phyloP scores from a whole-genome alignment of 1,284 basidiomycete genomes.

The Entoloma clypeatum region DNA sequence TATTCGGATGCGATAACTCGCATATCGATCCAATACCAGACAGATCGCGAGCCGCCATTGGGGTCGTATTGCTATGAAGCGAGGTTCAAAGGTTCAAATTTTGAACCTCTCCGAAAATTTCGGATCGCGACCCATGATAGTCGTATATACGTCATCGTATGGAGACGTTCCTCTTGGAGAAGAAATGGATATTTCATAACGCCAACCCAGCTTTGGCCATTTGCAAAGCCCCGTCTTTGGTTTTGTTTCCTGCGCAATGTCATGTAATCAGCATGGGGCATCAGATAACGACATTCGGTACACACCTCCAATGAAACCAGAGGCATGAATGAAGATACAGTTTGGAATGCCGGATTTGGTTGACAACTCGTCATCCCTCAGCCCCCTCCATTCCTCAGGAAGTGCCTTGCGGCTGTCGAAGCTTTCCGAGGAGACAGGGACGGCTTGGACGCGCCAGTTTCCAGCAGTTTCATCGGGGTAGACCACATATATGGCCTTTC shows the following conservation, averaged over 20 bases:
- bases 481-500: slow-evolving; percentile 78
- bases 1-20: too few species aligned
- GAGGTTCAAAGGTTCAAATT: too few species aligned
- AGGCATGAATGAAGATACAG: slow-evolving; percentile 91
- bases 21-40: too few species aligned
- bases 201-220: slow-evolving; percentile 74
- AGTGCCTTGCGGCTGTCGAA: slow-evolving; percentile 91
- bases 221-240: slow-evolving; percentile 80
- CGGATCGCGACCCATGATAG: too few species aligned
- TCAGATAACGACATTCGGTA: slow-evolving; percentile 3
- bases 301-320: slow-evolving; percentile 90
- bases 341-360: slow-evolving; percentile 75
- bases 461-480: slow-evolving; percentile 81
- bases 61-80: too few species aligned
- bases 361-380: slow-evolving; percentile 81
- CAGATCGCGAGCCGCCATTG: too few species aligned
- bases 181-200: too few species aligned
- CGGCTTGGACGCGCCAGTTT: slow-evolving; percentile 94
- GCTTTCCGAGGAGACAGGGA: slow-evolving; percentile 78
- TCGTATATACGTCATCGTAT: too few species aligned
- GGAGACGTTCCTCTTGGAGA: too few species aligned
- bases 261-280: slow-evolving; percentile 6
- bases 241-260: slow-evolving; percentile 70
- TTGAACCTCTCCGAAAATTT: too few species aligned
- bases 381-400: slow-evolving; percentile 90